Percentiles rank a stretch among this genome's conserved stretches.
phyloP scores from a whole-genome alignment of 1,284 basidiomycete species.

The Trichosporon coremiiforme region DNA sequence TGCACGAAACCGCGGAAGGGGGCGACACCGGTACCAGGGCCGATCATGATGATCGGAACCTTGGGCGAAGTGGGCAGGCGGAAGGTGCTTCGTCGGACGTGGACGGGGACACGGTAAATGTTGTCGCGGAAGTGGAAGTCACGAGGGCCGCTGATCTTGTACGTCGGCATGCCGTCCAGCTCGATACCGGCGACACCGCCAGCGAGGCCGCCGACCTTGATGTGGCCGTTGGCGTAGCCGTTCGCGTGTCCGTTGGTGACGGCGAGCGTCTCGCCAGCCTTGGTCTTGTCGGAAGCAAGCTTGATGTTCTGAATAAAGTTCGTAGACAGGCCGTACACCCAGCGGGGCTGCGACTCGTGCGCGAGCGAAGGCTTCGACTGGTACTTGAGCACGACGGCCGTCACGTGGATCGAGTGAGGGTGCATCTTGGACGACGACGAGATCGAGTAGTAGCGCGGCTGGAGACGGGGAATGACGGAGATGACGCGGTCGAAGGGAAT shows the following conservation, averaged over 20 bases:
- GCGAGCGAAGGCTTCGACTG: conserved; percentile 65
- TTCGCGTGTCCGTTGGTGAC: conserved; percentile 10
- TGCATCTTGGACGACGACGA: conserved; percentile 92
- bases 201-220: conserved; percentile 14
- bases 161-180: conserved; percentile 54
- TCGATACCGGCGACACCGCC: conserved; percentile 20
- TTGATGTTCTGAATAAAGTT: conserved; percentile 92
- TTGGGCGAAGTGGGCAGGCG: conserved; percentile 94
- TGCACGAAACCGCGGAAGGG: conserved; percentile 99
- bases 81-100: conserved; percentile 94
- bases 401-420: conserved; percentile 87
- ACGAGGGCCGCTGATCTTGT: conserved; percentile 85
- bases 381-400: conserved; percentile 91
- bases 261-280: background rate
- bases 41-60: conserved; percentile 98
- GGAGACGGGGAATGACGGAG: conserved; percentile 86
- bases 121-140: conserved; percentile 69
- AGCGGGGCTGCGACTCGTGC: conserved; percentile 58
- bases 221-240: background rate
- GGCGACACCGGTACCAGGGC: conserved; percentile 95
- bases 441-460: conserved; percentile 98
- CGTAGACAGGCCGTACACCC: conserved; percentile 81
- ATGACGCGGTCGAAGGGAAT: conserved; percentile 97
- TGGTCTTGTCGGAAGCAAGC: conserved; percentile 60
- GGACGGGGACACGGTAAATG: conserved; percentile 82